A percentile compares a stretch with the other conserved stretches of the same genome.
Evolutionary conservation across 2,329 filamentous ascomycete species (phyloP).

Genomic region (Hypoxylon sp.): DNA sequence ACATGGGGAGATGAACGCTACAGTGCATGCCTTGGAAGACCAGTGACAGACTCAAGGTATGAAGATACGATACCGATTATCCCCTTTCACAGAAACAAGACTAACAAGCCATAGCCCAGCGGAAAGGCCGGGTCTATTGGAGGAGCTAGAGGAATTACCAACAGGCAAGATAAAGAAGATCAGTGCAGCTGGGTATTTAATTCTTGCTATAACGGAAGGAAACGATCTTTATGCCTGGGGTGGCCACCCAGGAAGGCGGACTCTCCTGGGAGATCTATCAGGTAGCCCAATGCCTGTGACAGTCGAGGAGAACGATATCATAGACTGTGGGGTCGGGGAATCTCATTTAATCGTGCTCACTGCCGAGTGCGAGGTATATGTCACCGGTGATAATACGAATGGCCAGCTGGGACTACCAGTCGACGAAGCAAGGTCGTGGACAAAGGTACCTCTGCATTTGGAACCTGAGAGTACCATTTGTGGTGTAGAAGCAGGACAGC

Average conservation of each 20-base stretch:
- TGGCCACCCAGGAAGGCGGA: constrained; percentile 48
- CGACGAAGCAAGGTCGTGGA: constrained; percentile 47
- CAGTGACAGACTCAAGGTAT: constrained; percentile 51
- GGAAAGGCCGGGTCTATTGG: constrained; percentile 54
- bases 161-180: constrained; percentile 62
- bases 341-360: constrained; percentile 66
- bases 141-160: constrained; percentile 60
- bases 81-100: background rate
- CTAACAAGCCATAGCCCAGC: constrained; percentile 52
- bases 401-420: constrained; percentile 65
- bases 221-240: constrained; percentile 72
- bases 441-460: constrained; percentile 45
- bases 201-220: constrained; percentile 65
- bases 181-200: constrained; percentile 63
- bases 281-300: constrained; percentile 55
- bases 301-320: constrained; percentile 60
- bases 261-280: constrained; percentile 45
- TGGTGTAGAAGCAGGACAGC: constrained; percentile 59
- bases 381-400: constrained; percentile 64
- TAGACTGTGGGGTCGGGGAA: constrained; percentile 66
- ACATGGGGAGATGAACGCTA: constrained; percentile 69
- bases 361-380: constrained; percentile 58
- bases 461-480: constrained; percentile 44
- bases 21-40: constrained; percentile 63
- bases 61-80: background rate